phyloP scores from a whole-genome alignment of 2,329 filamentous ascomycete genomes.

The Cordyceps fumosorosea region DNA sequence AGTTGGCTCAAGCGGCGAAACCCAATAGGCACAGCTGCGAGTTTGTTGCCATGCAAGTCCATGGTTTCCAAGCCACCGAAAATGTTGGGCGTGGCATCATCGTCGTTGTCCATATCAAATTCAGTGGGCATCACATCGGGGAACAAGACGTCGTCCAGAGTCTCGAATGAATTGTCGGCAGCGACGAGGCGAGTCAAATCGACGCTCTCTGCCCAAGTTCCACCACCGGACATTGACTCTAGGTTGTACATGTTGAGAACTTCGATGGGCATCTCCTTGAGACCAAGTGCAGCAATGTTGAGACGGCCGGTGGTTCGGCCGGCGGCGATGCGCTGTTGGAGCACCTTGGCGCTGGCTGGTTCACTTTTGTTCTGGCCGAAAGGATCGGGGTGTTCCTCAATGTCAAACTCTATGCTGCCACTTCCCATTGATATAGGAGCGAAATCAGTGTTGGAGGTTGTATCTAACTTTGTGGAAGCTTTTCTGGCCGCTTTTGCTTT shows the following conservation, averaged over 20 bases:
- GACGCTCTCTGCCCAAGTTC: constrained; percentile 85
- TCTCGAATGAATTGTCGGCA: constrained; percentile 81
- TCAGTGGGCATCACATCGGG: constrained; percentile 60
- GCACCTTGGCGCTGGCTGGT: constrained; percentile 55
- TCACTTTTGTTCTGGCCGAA: constrained; percentile 61
- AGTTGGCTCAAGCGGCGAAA: constrained; percentile 66
- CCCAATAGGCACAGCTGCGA: constrained; percentile 67
- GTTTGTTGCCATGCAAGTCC: constrained; percentile 78
- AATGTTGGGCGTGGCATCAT: constrained; percentile 63
- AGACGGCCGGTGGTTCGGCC: constrained; percentile 74
- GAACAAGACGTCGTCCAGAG: constrained; percentile 67
- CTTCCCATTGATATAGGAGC: constrained; percentile 41
- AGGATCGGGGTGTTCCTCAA: constrained; percentile 49
- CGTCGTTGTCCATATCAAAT: constrained; percentile 46
- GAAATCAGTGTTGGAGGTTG: constrained; percentile 15
- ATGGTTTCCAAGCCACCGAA: constrained; percentile 77
- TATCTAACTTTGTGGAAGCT: constrained; percentile 30
- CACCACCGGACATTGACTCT: constrained; percentile 54
- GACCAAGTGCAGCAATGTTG: constrained; percentile 78
- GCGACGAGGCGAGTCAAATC: constrained; percentile 79
- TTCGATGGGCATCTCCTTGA: constrained; percentile 73
- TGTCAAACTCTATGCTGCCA: constrained; percentile 40
- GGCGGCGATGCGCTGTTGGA: constrained; percentile 64
- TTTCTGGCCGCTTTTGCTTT: constrained; percentile 80
- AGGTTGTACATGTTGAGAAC: constrained; percentile 88